Evolutionary conservation across 192 early-diverging fungal species (phyloP), one percentile per base, ranked within the genome.

Genomic region (Powellomyces hirtus): DNA sequence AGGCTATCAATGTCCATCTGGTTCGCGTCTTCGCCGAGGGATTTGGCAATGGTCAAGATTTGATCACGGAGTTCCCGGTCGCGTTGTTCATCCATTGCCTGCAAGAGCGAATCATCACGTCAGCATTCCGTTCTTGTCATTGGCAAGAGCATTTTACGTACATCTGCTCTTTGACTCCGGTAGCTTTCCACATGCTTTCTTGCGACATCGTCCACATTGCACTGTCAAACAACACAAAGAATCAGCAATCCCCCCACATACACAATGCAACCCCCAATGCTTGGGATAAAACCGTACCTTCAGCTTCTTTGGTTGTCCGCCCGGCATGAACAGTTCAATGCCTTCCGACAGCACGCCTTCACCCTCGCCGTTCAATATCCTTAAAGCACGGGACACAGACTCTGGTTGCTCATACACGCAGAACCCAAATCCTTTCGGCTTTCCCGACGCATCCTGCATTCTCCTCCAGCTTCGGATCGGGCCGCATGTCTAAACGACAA

Each of bases 391-490:
- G 26, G 89, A 56, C 4, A 89, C 75, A 51, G 82, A 79, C 35
- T 89, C 86, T 10, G 86, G 75, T 53, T 89, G 72, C 4, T 77
- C 82, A 72, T 88, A 93, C 44, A 87, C 84, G 44, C 86, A 87
- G 71, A 93, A 91, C 4, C 90, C 90, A 77, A 89, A 91, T 0
- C 78, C 82, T 52, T 89, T 91, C 1, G 84, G 86, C 22, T 82
- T 83, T 10, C 89, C 88, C 8, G 75, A 38, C 31, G 74, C 69
- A 62, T 91, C 89, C 58, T 75, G 81, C 16, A 89, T 79, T 29
- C 90, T 82, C 64, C 89, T 89, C 90, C 90, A 93, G 30, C 76
- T 78, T 35, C 73, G 50, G 14, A 92, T 64, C 8, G 75, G 66
- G 30, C 91, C 91, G 49, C 89, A 91, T n/a, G 84, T 78, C 88